Evolutionary conservation across 2,329 filamentous ascomycete genomes (phyloP), one percentile per base, ranked within the genome.

Genomic region (Clarireedia sp.): DNA sequence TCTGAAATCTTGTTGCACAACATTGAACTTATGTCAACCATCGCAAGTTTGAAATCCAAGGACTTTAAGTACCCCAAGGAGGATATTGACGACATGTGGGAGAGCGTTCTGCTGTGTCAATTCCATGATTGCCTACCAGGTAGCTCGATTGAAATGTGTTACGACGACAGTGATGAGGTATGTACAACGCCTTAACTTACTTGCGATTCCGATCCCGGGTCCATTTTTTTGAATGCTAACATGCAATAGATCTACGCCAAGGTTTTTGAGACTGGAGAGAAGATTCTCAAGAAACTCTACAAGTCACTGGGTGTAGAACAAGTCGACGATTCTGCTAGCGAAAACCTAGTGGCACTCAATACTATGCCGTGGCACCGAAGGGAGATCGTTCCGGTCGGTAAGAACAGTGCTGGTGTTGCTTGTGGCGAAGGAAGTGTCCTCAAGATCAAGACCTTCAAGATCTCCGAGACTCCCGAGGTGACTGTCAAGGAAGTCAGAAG

Each of bases 51-150:
- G 59, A 67, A 85, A 59, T 75, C 77, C 29, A 76, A 76, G 21
- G 41, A 45, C 2, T 97, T 96, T 75, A 87, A 86, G 66, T 99
- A 97, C 68, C 94, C 94, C 9, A 96, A 95, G 72, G 82, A 87
- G 68, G 83, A 94, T n/a, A 85, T 99, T 54, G 94, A 99, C 67
- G 80, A 86, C 56, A 95, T 99, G 84, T 99, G 94, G 94, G 92
- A 97, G 74, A 79, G 81, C 54, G 86, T 92, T 3, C 78, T 97
- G 23, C 81, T 97, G 24, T 97, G 92, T 63, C 94, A 99, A 67
- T 99, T 99, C 77, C 94, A 99, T 62, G 94, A 99, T 69, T 97
- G 94, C 69, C 78, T 99, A 51, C 94, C 94, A 0, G 94, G 94
- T 55, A 96, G 90, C 68, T 89, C 84, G 36, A 97, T 99, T 64